Evolutionary conservation across 2,329 filamentous ascomycete genomes (phyloP).

Genomic region (Botrytis medusae): DNA sequence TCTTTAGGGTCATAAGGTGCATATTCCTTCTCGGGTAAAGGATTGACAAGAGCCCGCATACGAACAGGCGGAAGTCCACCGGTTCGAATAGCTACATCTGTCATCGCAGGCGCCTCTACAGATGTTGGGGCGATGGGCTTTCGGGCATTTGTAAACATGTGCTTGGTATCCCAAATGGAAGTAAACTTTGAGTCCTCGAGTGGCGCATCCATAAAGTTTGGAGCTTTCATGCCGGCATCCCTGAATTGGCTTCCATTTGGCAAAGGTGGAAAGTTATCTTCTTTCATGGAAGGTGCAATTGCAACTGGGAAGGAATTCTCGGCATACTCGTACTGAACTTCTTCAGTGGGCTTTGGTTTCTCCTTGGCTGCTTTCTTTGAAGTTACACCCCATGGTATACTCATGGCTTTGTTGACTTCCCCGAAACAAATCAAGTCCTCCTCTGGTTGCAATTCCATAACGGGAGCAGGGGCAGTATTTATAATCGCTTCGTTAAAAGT

Average conservation of each 20-base stretch:
- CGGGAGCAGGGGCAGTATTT: not conserved
- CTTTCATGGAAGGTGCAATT: constrained; percentile 17
- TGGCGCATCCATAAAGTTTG: constrained; percentile 22
- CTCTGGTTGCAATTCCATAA: constrained; percentile 13
- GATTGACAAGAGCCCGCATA: constrained; percentile 6
- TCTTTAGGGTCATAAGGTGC: constrained; percentile 28
- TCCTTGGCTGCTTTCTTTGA: constrained; percentile 5
- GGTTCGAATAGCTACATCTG: constrained; percentile 2
- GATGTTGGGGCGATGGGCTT: constrained; percentile 16
- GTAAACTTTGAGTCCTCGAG: constrained; percentile 1
- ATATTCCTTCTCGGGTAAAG: constrained; percentile 17
- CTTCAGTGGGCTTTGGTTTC: not conserved
- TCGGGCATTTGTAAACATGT: constrained; percentile 20
- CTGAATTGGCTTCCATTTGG: constrained; percentile 1
- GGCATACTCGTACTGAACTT: constrained; percentile 14
- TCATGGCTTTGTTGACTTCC: constrained; percentile 18
- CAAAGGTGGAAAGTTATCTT: constrained; percentile 14
- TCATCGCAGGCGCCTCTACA: not conserved
- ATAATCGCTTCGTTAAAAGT: not conserved
- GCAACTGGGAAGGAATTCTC: constrained; percentile 8
- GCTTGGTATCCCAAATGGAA: constrained; percentile 20
- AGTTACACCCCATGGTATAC: not conserved
- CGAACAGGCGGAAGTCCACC: constrained; percentile 3
- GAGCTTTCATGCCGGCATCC: constrained; percentile 12
- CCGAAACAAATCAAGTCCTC: constrained; percentile 26